Percentiles rank a stretch among this genome's conserved stretches.
These are phyloP conservation scores for Hericium coralloides DNA, from an alignment of 768 basidiomycete species.

Conservation along the genomic window DNA sequence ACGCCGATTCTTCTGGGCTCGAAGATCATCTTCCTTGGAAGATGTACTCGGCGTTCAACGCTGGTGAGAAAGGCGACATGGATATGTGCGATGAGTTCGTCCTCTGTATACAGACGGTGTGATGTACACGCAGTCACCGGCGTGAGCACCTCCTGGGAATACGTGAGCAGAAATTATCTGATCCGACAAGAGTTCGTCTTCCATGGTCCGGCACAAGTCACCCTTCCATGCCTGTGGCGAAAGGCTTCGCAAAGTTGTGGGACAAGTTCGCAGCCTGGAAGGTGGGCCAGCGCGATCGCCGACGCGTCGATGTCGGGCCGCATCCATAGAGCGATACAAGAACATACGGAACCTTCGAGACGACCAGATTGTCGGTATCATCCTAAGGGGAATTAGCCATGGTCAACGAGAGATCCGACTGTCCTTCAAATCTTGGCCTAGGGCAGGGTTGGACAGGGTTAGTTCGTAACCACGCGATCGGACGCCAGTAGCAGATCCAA, in stretches of 20 bases:
- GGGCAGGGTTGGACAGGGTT: too few relatives aligned
- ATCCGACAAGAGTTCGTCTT: slow-evolving; percentile 68
- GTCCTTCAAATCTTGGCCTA: too few relatives aligned
- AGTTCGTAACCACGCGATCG: too few relatives aligned
- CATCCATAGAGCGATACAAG: neutral
- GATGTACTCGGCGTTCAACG: slow-evolving; percentile 54
- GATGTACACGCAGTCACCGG: slow-evolving; percentile 71
- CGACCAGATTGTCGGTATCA: slow-evolving; percentile 29
- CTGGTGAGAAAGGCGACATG: slow-evolving; percentile 72
- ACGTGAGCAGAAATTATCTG: slow-evolving; percentile 13
- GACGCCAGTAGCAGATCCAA: too few relatives aligned
- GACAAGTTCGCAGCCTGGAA: slow-evolving; percentile 84
- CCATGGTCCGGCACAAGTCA: slow-evolving; percentile 86
- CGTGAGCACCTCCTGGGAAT: neutral
- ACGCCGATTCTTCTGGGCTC: slow-evolving; percentile 77
- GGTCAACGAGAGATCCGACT: too few relatives aligned
- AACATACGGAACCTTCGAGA: slow-evolving; percentile 52
- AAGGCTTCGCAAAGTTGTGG: slow-evolving; percentile 79
- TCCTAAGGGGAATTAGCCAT: too few relatives aligned
- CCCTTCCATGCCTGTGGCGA: slow-evolving; percentile 78
- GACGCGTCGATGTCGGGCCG: neutral
- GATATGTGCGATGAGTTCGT: slow-evolving; percentile 80
- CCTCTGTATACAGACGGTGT: slow-evolving; percentile 90
- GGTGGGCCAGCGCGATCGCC: too few relatives aligned
- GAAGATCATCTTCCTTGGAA: slow-evolving; percentile 68